A percentile compares a stretch with the other conserved stretches of the same genome.
Conservation (phyloP, 2,329 filamentous ascomycete genomes). For the Aspergillus sp. region DNA sequence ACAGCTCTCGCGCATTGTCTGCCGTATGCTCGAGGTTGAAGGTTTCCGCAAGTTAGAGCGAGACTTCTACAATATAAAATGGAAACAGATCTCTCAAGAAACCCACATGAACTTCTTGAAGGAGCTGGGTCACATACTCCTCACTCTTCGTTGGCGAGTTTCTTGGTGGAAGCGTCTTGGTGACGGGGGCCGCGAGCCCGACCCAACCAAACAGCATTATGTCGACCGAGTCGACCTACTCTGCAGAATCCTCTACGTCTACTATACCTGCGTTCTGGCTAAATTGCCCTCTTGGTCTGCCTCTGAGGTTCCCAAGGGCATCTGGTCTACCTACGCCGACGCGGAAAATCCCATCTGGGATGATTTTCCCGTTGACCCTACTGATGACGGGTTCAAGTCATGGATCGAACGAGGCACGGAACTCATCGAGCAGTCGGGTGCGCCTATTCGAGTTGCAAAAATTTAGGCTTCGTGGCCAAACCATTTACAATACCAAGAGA, state of each 20-base stretch:
- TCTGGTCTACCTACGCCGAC: slow-evolving; percentile 44
- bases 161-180: slow-evolving; percentile 48
- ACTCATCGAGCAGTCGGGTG: slow-evolving; percentile 42
- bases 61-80: slow-evolving; percentile 47
- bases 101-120: slow-evolving; percentile 40
- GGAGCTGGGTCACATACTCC: slow-evolving; percentile 42
- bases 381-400: slow-evolving; percentile 37
- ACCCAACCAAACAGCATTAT: slow-evolving; percentile 40
- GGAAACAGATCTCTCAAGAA: slow-evolving; percentile 45
- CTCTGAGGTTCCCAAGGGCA: slow-evolving; percentile 38
- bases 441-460: slow-evolving; percentile 30
- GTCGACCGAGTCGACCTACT: slow-evolving; percentile 41
- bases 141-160: slow-evolving; percentile 46
- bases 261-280: slow-evolving; percentile 45
- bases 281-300: slow-evolving; percentile 43
- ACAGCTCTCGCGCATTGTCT: slow-evolving; percentile 46
- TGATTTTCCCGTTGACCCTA: slow-evolving; percentile 42
- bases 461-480: slow-evolving; percentile 13
- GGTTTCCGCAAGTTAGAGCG: slow-evolving; percentile 46
- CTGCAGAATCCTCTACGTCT: slow-evolving; percentile 47
- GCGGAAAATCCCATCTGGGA: slow-evolving; percentile 42
- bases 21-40: slow-evolving; percentile 48
- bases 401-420: slow-evolving; percentile 43
- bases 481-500: not conserved
- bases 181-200: slow-evolving; percentile 35